Evolutionary conservation across 108 stramenopile species (phyloP), one percentile per base, ranked within the genome.

Genomic region (Mediolabrus comicus): DNA sequence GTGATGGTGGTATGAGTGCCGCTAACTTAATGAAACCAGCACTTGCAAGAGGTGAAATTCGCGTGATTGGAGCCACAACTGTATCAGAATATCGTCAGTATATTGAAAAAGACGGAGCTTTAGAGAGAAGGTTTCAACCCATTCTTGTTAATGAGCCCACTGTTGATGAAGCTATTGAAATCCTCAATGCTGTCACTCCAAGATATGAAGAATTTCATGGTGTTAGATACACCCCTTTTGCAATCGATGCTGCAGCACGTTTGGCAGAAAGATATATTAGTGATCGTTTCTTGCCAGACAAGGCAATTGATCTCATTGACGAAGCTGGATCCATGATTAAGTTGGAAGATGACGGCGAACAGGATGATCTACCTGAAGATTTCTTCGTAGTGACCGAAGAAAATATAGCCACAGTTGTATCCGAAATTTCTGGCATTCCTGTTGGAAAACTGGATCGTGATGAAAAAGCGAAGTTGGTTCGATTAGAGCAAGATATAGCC

Each of bases 281-380:
- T 24, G 92, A 92, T 73, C 74, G 92, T 17, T 89, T 79, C 67
- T 54, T 92, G 7, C 92, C 92, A 10, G 87, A 92, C 64, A 90
- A 89, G 75, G 90, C 92, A 22, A 97, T 98, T 63, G 98, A 98
- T 59, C 68, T 98, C 36, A 77, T 98, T 29, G 98, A 98, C 65
- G 98, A 98, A 77, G 96, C 97, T 14, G 95, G 95, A 17, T 97
- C 98, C 11, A 93, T 94, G 88, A 71, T 98, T 14, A 95, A 87
- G 56, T 75, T 86, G 61, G 62, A 41, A 28, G 82, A 86, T 67
- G 72, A 74, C 53, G 77, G 70, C 14, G 91, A 88, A 16, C 80
- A 84, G 25, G 46, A 73, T 34, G 64, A 58, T 31, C 78, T 90
- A 28, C 60, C 84, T 19, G 68, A 79, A 33, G 74, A 81, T 53